phyloP scores from a whole-genome alignment of 768 basidiomycete species.

The Hebeloma cylindrosporum region DNA sequence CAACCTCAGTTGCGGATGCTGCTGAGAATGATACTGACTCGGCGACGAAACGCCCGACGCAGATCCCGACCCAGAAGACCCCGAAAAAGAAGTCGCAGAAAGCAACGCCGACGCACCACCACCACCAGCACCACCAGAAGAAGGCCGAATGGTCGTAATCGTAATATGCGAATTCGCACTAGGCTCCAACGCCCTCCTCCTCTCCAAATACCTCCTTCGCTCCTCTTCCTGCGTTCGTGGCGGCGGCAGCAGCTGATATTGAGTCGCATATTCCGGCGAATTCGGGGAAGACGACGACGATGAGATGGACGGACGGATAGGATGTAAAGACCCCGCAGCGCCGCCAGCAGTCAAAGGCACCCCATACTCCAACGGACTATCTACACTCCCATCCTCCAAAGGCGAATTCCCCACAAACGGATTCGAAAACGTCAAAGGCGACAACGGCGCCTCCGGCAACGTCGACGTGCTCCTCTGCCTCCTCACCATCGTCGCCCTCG shows the following conservation, averaged over 20 bases:
- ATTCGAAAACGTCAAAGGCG: slow-evolving; percentile 14
- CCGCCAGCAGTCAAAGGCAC: too few relatives aligned
- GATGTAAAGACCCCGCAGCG: too few relatives aligned
- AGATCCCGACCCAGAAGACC: neutral
- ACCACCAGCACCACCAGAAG: neutral
- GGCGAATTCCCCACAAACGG: slow-evolving; percentile 1
- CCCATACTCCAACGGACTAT: too few relatives aligned
- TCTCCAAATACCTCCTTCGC: slow-evolving; percentile 14
- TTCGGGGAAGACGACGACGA: neutral
- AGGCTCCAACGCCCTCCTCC: slow-evolving; percentile 15
- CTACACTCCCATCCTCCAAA: neutral
- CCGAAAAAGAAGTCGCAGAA: neutral
- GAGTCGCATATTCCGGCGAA: neutral
- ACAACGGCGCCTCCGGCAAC: slow-evolving; percentile 8
- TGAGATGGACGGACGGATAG: neutral
- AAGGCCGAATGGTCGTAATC: neutral
- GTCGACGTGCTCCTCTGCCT: slow-evolving; percentile 2
- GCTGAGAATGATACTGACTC: too few relatives aligned
- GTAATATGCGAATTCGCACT: slow-evolving; percentile 11
- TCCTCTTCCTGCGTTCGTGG: slow-evolving; percentile 18
- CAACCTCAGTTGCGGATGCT: too few relatives aligned
- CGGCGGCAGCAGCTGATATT: neutral
- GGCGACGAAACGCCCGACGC: too few relatives aligned
- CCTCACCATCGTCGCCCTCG: slow-evolving; percentile 15
- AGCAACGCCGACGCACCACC: neutral